Evolutionary conservation across 2,329 filamentous ascomycete genomes (phyloP), one percentile per base, ranked within the genome.

Genomic region (Penicillium sp.): DNA sequence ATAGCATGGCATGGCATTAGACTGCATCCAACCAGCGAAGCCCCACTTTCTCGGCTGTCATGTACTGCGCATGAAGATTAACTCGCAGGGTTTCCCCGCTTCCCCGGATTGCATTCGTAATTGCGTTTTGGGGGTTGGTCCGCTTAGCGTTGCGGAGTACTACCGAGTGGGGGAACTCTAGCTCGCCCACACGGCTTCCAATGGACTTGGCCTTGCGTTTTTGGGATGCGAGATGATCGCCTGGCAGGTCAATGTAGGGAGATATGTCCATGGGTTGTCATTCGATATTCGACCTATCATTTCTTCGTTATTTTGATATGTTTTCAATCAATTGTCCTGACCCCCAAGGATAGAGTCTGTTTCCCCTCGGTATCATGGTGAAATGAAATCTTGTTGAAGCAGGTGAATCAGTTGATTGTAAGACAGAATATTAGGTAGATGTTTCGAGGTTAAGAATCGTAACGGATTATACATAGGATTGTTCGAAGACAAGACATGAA

Each of bases 71-170:
- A 13, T 36, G 5, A 36, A n/a, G 34, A 13, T n/a, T n/a, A 36
- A 4, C 13, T 11, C n/a, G 34, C 40, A 54, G 31, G 31, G 10
- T 39, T n/a, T 45, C 50, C 60, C 67, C 53, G 53, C 36, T 50
- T 50, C 53, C 53, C 53, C 53, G 40, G 47, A 34, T 21, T 49
- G 38, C 14, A 34, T 45, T 45, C 40, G 40, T 39, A 50, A 32
- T 38, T 36, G 34, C 34, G 13, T n/a, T n/a, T 36, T n/a, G 34
- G 14, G 34, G 34, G 34, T 36, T 36, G 34, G 34, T 6, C 4
- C 34, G 34, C 34, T 14, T 7, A 36, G 31, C 31, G 31, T 36
- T 36, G 34, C 34, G 34, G 34, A 36, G 34, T 2, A n/a, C 1
- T 14, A 16, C 34, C 34, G 34, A 36, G 34, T 36, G 34, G 34